Percentiles rank a stretch among this genome's conserved stretches.
These are phyloP conservation scores for Forsythia suspensa DNA, from an alignment of 257 asterid genomes.

Conservation along the genomic window DNA sequence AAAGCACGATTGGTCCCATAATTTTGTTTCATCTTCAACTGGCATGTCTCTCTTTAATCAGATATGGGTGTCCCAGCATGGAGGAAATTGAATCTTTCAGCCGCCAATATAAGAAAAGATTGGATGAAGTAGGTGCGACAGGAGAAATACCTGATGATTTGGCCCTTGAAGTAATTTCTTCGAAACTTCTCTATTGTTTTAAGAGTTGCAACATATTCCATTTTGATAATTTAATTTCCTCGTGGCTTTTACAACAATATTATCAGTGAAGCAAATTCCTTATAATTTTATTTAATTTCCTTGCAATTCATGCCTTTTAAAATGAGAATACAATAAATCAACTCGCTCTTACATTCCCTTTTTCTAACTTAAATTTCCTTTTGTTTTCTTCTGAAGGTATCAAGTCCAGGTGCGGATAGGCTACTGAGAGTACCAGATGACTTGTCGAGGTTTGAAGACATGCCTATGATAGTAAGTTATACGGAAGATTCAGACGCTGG, in stretches of 20 bases:
- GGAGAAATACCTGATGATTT: conserved; percentile 86
- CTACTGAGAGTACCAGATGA: conserved; percentile 82
- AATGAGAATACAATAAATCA: not conserved
- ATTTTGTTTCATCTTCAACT: conserved; percentile 4
- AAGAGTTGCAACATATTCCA: not conserved
- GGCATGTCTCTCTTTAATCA: conserved; percentile 27
- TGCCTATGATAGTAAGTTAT: conserved; percentile 74
- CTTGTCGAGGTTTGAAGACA: conserved; percentile 67
- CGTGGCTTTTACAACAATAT: too few species aligned
- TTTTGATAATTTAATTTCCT: not conserved
- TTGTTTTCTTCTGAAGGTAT: conserved; percentile 52
- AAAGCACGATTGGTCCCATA: too few species aligned
- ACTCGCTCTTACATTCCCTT: not conserved
- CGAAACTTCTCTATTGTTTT: conserved; percentile 1
- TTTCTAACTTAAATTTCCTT: not conserved
- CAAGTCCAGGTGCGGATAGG: conserved; percentile 89
- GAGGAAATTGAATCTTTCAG: conserved; percentile 77
- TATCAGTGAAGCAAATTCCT: too few species aligned
- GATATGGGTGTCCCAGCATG: conserved; percentile 82
- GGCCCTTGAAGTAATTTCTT: conserved; percentile 71
- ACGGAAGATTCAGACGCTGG: conserved; percentile 37
- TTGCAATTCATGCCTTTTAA: not conserved
- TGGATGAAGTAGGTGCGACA: conserved; percentile 72
- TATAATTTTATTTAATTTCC: not conserved
- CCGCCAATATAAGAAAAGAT: conserved; percentile 56